Percentiles rank a stretch among this genome's conserved stretches.
Conservation (phyloP, 768 basidiomycete species). For the Lyophyllum decastes region DNA sequence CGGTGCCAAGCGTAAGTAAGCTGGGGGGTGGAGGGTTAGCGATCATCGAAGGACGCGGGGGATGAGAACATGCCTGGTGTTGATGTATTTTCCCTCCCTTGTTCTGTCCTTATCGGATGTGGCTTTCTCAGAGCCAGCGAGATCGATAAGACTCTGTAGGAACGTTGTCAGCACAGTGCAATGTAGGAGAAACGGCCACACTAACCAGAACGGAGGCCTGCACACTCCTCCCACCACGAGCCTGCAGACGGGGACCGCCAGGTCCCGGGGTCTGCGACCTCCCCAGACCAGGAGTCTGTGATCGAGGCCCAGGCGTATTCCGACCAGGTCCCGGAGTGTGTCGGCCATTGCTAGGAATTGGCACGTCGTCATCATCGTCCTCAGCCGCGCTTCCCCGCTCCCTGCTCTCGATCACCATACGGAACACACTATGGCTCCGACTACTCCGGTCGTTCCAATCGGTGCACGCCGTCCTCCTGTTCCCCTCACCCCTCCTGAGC, state of each 20-base stretch:
- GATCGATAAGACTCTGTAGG: constrained; percentile 83
- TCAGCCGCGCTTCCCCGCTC: constrained; percentile 48
- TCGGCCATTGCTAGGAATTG: constrained; percentile 28
- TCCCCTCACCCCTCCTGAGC: constrained; percentile 81
- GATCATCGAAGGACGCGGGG: not conserved
- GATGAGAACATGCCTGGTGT: constrained; percentile 59
- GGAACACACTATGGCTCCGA: constrained; percentile 91
- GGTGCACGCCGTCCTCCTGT: constrained; percentile 90
- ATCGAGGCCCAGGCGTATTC: constrained; percentile 42
- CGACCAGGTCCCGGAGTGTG: constrained; percentile 30
- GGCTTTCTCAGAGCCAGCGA: constrained; percentile 96
- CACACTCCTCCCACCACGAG: constrained; percentile 77
- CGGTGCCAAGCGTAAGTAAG: constrained; percentile 87
- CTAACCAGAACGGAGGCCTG: constrained; percentile 74
- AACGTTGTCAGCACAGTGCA: not conserved
- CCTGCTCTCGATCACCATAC: constrained; percentile 88
- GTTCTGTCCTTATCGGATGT: constrained; percentile 95
- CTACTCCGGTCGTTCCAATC: constrained; percentile 98
- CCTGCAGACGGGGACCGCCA: constrained; percentile 66
- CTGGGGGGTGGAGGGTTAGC: constrained; percentile 36
- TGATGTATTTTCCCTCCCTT: constrained; percentile 97
- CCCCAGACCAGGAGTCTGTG: constrained; percentile 48
- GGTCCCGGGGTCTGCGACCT: constrained; percentile 43
- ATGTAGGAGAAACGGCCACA: constrained; percentile 4
- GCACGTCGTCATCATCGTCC: constrained; percentile 41